Conservation (phyloP, 352 stramenopile species). For the Thraustochytrium sp. region DNA sequence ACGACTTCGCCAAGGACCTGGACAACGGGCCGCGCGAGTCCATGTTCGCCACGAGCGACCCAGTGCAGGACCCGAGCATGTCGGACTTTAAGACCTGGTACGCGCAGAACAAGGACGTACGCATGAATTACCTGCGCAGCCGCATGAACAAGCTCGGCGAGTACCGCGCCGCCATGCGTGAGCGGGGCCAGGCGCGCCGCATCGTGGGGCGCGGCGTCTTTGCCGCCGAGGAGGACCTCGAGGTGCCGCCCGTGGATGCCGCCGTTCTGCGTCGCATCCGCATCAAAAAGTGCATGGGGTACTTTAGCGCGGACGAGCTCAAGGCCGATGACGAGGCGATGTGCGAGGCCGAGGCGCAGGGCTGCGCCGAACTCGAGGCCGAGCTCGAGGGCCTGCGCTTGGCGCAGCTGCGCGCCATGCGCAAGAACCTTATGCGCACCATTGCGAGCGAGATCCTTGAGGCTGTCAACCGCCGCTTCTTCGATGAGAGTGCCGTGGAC, state of each 20-base stretch:
- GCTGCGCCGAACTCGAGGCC: neutral
- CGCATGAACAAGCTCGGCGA: neutral
- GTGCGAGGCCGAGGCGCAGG: neutral
- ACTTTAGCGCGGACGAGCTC: neutral
- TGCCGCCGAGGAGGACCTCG: neutral
- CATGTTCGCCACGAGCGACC: neutral
- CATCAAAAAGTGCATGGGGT: neutral
- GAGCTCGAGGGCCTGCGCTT: neutral
- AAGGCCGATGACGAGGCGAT: neutral
- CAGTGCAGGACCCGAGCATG: neutral
- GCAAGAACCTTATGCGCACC: neutral
- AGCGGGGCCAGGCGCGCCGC: neutral
- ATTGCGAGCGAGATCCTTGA: neutral
- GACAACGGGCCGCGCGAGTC: neutral
- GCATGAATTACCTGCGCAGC: neutral
- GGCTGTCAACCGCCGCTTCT: neutral
- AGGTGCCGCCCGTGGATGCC: neutral
- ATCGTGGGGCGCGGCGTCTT: neutral
- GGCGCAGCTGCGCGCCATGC: neutral
- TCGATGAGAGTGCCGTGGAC: neutral
- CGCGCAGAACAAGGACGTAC: neutral
- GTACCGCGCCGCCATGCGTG: neutral
- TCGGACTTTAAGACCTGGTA: slow-evolving; percentile 31
- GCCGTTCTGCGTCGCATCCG: neutral
- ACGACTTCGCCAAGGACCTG: neutral